These are phyloP conservation scores for Stephania japonica DNA, from an alignment of 164 flowering plant genomes.

Conservation along the genomic window DNA sequence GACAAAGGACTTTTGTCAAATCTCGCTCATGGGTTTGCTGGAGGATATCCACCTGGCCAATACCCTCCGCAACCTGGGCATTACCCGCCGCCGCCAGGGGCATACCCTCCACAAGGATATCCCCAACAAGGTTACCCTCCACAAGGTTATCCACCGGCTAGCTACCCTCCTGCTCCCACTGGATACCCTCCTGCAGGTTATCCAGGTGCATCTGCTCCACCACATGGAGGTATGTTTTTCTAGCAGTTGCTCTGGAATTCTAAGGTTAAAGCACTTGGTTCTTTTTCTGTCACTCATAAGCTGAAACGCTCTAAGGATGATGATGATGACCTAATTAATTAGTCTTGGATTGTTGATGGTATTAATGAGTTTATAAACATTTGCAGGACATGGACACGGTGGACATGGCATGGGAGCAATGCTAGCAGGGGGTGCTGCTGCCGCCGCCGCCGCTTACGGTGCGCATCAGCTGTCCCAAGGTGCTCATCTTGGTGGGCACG, in stretches of 20 bases:
- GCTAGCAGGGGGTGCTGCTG: constrained; percentile 78
- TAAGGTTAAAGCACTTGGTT: not conserved
- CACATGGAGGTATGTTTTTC: constrained; percentile 23
- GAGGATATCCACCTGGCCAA: constrained; percentile 14
- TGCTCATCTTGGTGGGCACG: constrained; percentile 16
- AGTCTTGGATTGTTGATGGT: not conserved
- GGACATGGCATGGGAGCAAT: constrained; percentile 36
- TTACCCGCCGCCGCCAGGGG: constrained; percentile 30
- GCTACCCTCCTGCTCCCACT: constrained; percentile 28
- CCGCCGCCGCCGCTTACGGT: constrained; percentile 79
- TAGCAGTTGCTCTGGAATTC: no score
- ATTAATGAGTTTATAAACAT: not conserved
- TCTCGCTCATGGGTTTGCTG: constrained; percentile 30
- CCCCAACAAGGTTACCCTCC: constrained; percentile 34
- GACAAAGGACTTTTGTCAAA: constrained; percentile 43
- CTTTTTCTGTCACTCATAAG: no score
- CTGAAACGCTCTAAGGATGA: no score
- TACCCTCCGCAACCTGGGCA: constrained; percentile 10
- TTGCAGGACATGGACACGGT: constrained; percentile 41
- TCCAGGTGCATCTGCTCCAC: constrained; percentile 31
- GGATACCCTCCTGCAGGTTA: constrained; percentile 31
- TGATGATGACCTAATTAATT: no score
- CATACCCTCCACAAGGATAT: constrained; percentile 35
- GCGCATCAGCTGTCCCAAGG: constrained; percentile 40
- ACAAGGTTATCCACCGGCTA: constrained; percentile 31